phyloP scores from a whole-genome alignment of 2,329 filamentous ascomycete species.

The Elsinoe perseae region DNA sequence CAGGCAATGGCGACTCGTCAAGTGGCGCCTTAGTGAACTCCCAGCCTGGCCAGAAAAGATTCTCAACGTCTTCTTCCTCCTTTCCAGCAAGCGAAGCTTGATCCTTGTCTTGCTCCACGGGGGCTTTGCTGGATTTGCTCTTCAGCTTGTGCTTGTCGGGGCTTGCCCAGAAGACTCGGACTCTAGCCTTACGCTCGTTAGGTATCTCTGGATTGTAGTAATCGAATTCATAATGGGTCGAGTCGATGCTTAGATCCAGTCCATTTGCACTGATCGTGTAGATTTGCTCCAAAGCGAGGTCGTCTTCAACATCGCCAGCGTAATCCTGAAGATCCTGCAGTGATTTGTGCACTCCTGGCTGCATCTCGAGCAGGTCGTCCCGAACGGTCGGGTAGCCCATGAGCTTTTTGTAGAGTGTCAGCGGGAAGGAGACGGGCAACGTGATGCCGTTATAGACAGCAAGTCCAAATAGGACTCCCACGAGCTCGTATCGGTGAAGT shows the following conservation, averaged over 20 bases:
- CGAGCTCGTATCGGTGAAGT: constrained; percentile 80
- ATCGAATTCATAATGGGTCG: constrained; percentile 30
- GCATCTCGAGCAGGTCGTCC: constrained; percentile 72
- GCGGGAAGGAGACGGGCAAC: constrained; percentile 80
- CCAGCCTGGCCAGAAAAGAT: constrained; percentile 48
- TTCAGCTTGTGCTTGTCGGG: not conserved
- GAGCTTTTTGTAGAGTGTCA: constrained; percentile 73
- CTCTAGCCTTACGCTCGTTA: not conserved
- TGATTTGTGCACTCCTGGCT: constrained; percentile 72
- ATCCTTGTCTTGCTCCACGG: not conserved
- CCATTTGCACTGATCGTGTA: constrained; percentile 63
- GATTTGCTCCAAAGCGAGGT: constrained; percentile 78
- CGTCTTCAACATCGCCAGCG: constrained; percentile 69
- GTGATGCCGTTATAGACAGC: constrained; percentile 92
- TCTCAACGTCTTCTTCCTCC: not conserved
- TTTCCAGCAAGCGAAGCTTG: too few relatives aligned
- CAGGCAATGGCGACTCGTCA: constrained; percentile 54
- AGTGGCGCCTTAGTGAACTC: constrained; percentile 33
- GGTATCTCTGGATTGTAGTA: not conserved
- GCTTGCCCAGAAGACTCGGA: not conserved
- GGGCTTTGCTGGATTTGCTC: not conserved
- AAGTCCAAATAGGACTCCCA: constrained; percentile 80
- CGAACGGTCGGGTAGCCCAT: constrained; percentile 60
- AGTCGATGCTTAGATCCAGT: constrained; percentile 46
- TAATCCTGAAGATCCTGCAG: constrained; percentile 66